Base-by-base conservation (phyloP, 768 basidiomycete genomes). In the Lactifluus echinatus region DNA sequence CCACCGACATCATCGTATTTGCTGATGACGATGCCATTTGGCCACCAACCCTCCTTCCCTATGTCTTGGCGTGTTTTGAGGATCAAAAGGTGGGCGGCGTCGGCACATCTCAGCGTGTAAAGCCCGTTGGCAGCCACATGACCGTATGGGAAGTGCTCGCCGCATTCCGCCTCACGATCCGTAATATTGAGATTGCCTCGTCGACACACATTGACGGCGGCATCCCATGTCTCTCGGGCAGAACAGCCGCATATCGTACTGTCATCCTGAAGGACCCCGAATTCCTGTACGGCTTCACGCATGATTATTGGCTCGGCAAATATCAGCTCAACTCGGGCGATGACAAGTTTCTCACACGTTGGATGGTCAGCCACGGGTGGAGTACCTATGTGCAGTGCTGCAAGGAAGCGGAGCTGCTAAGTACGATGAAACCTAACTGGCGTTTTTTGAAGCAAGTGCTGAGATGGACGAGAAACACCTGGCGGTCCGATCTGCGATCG, bases 391-490 rank as follows among this genome's bases (percentile, higher is more conserved):
- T 94, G 31, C 90, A 92, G 68, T 82, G 80, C 68, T 92, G 87
- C 75, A 82, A 80, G 68, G 87, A 90, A 72, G 86, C 84, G 14
- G 92, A 94, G 72, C 74, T 94, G 14, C 73, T 93, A 59, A 87
- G 84, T 68, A 94, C 92, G 50, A 97, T 94, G 93, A 95, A 95
- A 72, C 91, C 91, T 26, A 90, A 95, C 72, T 95, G 92, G 93
- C 79, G 89, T 51, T 95, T 95, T 74, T 73, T 94, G 71, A 93
- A 93, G 73, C 93, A 95, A 69, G 93, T 94, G 12, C 72, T 95
- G 52, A 75, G 93, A 61, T 94, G 92, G 93, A 95, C 92, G 15
- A 74, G 93, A 60, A 95, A 95, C 74, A 95, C 92, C 2, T 95
- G 93, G 92, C 75, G 93, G 50, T 89, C 86, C 2, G 93, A 95